Percentiles rank a stretch among this genome's conserved stretches.
phyloP scores from a whole-genome alignment of 768 basidiomycete genomes.

The Dioszegia hungarica region DNA sequence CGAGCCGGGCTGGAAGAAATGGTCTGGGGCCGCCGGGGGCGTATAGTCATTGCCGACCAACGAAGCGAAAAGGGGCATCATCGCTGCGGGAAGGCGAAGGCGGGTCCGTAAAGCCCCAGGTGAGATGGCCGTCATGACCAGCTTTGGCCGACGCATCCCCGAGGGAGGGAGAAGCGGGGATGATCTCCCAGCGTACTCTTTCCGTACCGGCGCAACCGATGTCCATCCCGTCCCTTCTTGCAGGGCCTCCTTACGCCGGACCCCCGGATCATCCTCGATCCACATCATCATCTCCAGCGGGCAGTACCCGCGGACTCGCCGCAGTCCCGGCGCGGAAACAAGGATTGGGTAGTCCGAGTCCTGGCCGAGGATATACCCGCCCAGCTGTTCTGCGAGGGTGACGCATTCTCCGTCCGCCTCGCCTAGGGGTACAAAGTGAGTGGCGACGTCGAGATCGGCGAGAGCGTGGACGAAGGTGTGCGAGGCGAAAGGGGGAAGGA shows the following conservation, averaged over 20 bases:
- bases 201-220: not conserved
- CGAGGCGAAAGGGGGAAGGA: slow-evolving; percentile 45
- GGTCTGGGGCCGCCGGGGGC: slow-evolving; percentile 18
- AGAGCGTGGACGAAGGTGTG: slow-evolving; percentile 42
- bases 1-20: slow-evolving; percentile 33
- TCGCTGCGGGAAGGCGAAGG: slow-evolving; percentile 35
- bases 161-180: slow-evolving; percentile 21
- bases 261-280: slow-evolving; percentile 31
- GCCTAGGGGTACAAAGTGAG: slow-evolving; percentile 40
- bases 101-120: slow-evolving; percentile 34
- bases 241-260: not conserved
- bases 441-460: slow-evolving; percentile 24
- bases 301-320: slow-evolving; percentile 36
- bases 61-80: slow-evolving; percentile 42
- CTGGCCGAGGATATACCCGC: slow-evolving; percentile 42
- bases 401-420: slow-evolving; percentile 48
- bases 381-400: slow-evolving; percentile 34
- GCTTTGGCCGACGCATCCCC: slow-evolving; percentile 12
- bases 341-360: slow-evolving; percentile 48
- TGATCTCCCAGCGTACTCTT: not conserved
- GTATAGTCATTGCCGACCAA: slow-evolving; percentile 46
- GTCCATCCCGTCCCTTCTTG: not conserved
- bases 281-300: slow-evolving; percentile 47
- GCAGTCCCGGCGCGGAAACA: slow-evolving; percentile 11
- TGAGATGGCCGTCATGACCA: slow-evolving; percentile 30